Evolutionary conservation across 441 rosid genomes (phyloP).

Genomic region (Geranium incanum): DNA sequence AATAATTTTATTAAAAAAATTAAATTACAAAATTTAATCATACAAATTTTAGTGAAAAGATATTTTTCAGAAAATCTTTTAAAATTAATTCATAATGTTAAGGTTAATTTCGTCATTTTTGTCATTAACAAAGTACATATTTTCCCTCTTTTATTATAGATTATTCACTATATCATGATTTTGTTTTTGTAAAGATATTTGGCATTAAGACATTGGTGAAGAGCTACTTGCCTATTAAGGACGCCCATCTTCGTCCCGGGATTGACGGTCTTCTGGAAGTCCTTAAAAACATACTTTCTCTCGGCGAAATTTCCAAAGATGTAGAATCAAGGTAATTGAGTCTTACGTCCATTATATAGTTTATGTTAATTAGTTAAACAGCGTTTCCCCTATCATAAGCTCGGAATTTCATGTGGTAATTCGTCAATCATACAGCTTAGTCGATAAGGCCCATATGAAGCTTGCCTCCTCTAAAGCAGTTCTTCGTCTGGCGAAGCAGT

Average conservation of each 20-base stretch:
- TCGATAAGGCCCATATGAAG: slow-evolving; percentile 87
- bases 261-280: slow-evolving; percentile 62
- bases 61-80: too few relatives aligned
- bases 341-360: background rate
- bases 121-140: too few relatives aligned
- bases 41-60: too few relatives aligned
- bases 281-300: slow-evolving; percentile 57
- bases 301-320: slow-evolving; percentile 77
- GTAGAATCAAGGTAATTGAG: slow-evolving; percentile 60
- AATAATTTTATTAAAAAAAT: too few relatives aligned
- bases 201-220: slow-evolving; percentile 92
- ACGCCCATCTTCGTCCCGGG: slow-evolving; percentile 88
- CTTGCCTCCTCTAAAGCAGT: slow-evolving; percentile 93
- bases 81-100: too few relatives aligned
- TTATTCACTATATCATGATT: background rate
- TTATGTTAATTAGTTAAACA: slow-evolving; percentile 13
- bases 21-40: too few relatives aligned
- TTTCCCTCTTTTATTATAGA: background rate
- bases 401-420: slow-evolving; percentile 22
- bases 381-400: slow-evolving; percentile 15
- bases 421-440: slow-evolving; percentile 49
- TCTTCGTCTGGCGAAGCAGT: slow-evolving; percentile 79
- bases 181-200: slow-evolving; percentile 49
- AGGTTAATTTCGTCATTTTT: too few relatives aligned
- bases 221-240: slow-evolving; percentile 92